phyloP scores from a whole-genome alignment of 176 grass and related monocot genomes.

The Carex cristatella region DNA sequence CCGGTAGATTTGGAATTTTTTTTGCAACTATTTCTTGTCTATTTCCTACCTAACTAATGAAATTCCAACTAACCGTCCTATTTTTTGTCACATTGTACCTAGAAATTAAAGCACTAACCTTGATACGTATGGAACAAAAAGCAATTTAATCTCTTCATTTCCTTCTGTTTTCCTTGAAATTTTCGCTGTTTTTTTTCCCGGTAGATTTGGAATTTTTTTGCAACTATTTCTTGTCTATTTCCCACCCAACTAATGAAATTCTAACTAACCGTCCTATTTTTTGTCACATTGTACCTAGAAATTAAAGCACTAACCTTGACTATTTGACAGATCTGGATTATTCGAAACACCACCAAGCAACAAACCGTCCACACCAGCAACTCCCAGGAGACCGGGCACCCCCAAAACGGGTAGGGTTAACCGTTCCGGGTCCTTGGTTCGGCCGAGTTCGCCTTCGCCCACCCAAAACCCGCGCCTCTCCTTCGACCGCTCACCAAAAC shows the following conservation, averaged over 20 bases:
- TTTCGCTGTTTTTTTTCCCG: background rate
- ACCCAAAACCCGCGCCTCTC: slow-evolving; percentile 62
- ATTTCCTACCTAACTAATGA: background rate
- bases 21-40: too few species aligned
- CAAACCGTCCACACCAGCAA: slow-evolving; percentile 50
- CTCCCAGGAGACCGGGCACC: slow-evolving; percentile 34
- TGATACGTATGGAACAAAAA: background rate
- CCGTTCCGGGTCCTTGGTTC: slow-evolving; percentile 39
- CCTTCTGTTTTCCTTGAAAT: background rate
- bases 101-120: slow-evolving; percentile 2
- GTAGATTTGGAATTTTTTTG: slow-evolving; percentile 17
- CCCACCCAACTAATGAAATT: slow-evolving; percentile 6
- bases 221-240: slow-evolving; percentile 12
- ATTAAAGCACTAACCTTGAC: background rate
- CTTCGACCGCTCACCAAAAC: slow-evolving; percentile 80
- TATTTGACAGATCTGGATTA: slow-evolving; percentile 72
- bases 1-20: too few species aligned
- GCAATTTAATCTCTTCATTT: background rate
- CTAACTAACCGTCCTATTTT: background rate
- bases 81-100: slow-evolving; percentile 13
- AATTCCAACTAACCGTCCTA: slow-evolving; percentile 1
- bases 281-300: slow-evolving; percentile 6
- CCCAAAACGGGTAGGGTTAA: slow-evolving; percentile 48
- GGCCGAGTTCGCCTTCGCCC: slow-evolving; percentile 58
- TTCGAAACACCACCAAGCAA: slow-evolving; percentile 59